phyloP scores from a whole-genome alignment of 306 rosid genomes.

The Sechiopsis laciniata region DNA sequence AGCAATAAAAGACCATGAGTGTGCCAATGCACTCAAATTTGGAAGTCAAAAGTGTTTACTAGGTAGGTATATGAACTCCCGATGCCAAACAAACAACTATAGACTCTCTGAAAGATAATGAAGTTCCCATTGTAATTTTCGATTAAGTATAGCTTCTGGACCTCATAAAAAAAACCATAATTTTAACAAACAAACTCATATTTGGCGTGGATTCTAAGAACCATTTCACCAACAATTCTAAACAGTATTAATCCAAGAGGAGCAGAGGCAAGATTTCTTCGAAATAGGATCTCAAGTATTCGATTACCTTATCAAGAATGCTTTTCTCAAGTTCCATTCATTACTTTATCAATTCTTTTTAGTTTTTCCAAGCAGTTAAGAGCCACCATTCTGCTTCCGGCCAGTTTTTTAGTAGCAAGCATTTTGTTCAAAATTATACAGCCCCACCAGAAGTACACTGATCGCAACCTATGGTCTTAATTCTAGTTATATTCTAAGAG shows the following conservation, averaged over 20 bases:
- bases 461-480: background rate
- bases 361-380: too few species aligned
- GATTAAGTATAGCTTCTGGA: background rate
- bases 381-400: slow-evolving; percentile 1
- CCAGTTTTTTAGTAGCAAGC: background rate
- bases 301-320: background rate
- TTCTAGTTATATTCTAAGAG: background rate
- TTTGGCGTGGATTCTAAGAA: background rate
- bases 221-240: background rate
- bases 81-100: background rate
- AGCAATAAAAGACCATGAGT: background rate
- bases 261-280: background rate
- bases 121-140: background rate
- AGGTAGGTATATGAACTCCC: background rate
- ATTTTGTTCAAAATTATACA: background rate
- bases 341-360: background rate
- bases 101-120: background rate
- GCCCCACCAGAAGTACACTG: background rate
- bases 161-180: background rate
- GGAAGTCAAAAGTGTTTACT: background rate
- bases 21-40: background rate
- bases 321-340: background rate
- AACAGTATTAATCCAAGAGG: background rate
- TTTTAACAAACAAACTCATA: background rate
- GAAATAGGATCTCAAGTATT: background rate